Base-by-base conservation (phyloP, 768 basidiomycete genomes). In the Mycena polygramma region DNA sequence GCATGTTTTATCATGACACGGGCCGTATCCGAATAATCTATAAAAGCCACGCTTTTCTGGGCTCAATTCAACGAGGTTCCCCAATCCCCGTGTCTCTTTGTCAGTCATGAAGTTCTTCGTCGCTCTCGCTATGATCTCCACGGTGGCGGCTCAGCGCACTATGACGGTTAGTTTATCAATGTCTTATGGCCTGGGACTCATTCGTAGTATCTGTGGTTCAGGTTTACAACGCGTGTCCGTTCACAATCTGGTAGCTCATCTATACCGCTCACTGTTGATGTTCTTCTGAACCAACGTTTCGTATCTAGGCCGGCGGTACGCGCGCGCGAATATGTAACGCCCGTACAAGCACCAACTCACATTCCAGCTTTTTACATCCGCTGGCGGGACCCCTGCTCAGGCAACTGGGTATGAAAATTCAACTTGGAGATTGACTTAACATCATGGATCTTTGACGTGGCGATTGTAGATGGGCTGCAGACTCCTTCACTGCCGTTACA, bases 281-380 rank as follows among this genome's bases (percentile, higher is more conserved):
- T 46, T 46, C 19, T 46, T 46, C 41, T 41, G 15, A 15, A 7
- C 19, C 45, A 41, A 26, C 41, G 35, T 67, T 7, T 37, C 22
- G 57, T 51, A 30, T n/a, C 30, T 59, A 87, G 87, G 87, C 88
- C 86, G 51, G 87, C 83, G 45, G 81, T 86, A 77, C 63, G 78
- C 30, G 36, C 36, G 24, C 17, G 19, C 22, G n/a, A n/a, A n/a
- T 41, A 39, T 41, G 9, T 10, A 14, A 35, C 41, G 1, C 26
- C n/a, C 19, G 37, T 20, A 46, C 45, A 46, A 7, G 2, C 46
- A 13, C 7, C 35, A 35, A 45, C 30, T 30, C 13, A 76, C 81
- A 20, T 15, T 13, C 5, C 36, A 72, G 67, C 60, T 68, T 15
- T 63, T 62, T 54, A 68, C 67, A 36, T 68, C 67, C 17, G 61